Evolutionary conservation across 2,329 filamentous ascomycete species (phyloP), one percentile per base, ranked within the genome.

Genomic region (Colletotrichum sp.): DNA sequence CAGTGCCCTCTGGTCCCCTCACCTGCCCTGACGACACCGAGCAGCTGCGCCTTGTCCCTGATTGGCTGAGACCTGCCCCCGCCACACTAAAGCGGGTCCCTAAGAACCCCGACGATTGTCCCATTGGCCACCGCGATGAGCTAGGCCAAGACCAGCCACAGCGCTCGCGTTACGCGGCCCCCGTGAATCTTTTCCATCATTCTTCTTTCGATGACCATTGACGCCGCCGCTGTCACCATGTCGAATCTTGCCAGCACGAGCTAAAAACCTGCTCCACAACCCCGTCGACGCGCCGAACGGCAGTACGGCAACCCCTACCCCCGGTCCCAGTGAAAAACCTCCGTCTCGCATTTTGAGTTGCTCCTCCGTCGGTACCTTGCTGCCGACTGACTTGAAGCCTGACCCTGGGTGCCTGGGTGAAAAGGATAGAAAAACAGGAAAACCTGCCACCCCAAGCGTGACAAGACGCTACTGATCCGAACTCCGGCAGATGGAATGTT

Each of bases 101-200:
- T 1, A 1, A 7, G 2, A 2, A 6, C 63, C 16, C 1, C 18
- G 16, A 59, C 16, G 26, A 21, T 24, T 57, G 57, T 60, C 28
- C 52, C 36, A 60, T 32, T 49, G 69, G 32, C 49, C 69, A 10
- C 39, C 16, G 18, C 57, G 15, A 60, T 63, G 34, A 69, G 59
- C 34, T 39, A 67, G 52, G 69, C 62, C 39, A 28, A 57, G 62
- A 30, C 21, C 63, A 76, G 74, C 71, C 60, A 69, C 71, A 69
- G 8, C 65, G 49, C 16, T n/a, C 74, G 49, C 57, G 64, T 74
- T 74, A 73, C 74, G 71, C 71, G 70, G 70, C 74, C 73, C 68
- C 64, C 64, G 68, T 28, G 39, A 28, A 57, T 24, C 44, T 39
- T n/a, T 52, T 60, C 49, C 16, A 34, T 24, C 15, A 71, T 57